Evolutionary conservation across 1,284 basidiomycete genomes (phyloP).

Genomic region (Pseudozyma tsukubaensis): DNA sequence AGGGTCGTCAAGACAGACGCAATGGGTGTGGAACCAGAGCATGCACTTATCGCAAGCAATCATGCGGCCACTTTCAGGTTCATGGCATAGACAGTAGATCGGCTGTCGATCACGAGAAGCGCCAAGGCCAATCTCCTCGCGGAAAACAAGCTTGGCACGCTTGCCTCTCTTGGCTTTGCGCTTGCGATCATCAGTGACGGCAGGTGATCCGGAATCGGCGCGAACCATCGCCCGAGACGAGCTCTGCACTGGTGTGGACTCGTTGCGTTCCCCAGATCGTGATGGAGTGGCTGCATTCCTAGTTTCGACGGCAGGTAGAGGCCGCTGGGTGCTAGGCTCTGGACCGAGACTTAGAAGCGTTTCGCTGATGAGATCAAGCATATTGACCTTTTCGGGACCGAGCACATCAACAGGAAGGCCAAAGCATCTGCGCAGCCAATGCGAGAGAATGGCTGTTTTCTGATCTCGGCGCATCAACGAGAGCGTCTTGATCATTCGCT

Average conservation of each 20-base stretch:
- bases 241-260: conserved; percentile 8
- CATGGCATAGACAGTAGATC: conserved; percentile 66
- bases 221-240: conserved; percentile 17
- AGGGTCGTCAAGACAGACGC: conserved; percentile 60
- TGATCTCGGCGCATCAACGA: conserved; percentile 50
- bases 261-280: conserved; percentile 16
- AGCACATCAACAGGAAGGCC: conserved; percentile 56
- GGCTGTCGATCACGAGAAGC: conserved; percentile 42
- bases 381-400: conserved; percentile 48
- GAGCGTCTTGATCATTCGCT: conserved; percentile 55
- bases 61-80: conserved; percentile 62
- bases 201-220: conserved; percentile 33
- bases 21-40: conserved; percentile 67
- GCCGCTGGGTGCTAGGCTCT: conserved; percentile 3
- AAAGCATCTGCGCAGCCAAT: conserved; percentile 50
- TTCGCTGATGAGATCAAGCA: conserved; percentile 45
- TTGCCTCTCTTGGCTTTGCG: conserved; percentile 60
- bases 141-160: conserved; percentile 66
- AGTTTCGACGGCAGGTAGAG: conserved; percentile 15
- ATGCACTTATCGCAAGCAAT: conserved; percentile 67
- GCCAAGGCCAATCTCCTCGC: conserved; percentile 60
- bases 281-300: conserved; percentile 22
- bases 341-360: conserved; percentile 20
- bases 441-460: conserved; percentile 37
- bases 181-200: conserved; percentile 41